Evolutionary conservation across 192 early-diverging fungal genomes (phyloP), one percentile per base, ranked within the genome.

Genomic region (Coemansia pectinata): DNA sequence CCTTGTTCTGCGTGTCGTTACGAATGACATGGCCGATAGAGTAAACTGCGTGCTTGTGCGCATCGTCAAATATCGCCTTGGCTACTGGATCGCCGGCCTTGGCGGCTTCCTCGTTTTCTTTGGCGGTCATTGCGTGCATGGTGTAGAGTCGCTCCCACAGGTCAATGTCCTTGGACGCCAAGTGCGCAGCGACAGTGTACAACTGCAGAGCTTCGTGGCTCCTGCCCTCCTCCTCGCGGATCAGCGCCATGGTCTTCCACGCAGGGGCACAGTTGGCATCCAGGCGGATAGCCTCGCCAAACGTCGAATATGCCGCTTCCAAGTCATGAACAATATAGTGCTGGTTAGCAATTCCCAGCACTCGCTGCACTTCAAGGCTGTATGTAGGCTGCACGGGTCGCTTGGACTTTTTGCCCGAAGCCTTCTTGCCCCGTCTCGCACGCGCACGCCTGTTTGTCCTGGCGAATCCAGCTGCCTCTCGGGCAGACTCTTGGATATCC

Each of bases 181-280:
- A 68, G 71, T 96, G 95, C 1, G 96, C 97, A 4, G 95, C 95
- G n/a, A 99, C 90, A 59, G 95, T 87, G 59, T 91, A 87, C 8
- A 94, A 67, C 67, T 93, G 87, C 41, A 94, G 67, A 0, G 94
- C 90, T 63, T 91, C 92, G n/a, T 79, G 77, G 12, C 70, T 66
- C 62, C 92, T 87, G 7, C 95, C 92, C 34, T 93, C 66, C 63
- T 97, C 94, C 63, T 97, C 93, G 66, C 96, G 92, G 34, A 96
- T 90, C 62, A 96, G 82, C 53, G 92, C 97, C 72, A 98, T 88
- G 2, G 91, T 92, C 62, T 86, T 86, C 97, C 97, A 99, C 15
- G 95, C 95, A 33, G 87, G 78, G 61, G 87, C 87, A 2, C 90
- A 87, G 63, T 86, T 91, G 14, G 89, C 89, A 33, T 91, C 86